These are phyloP conservation scores for Aspergillus affinis DNA, from an alignment of 495 filamentous ascomycete species.

Conservation along the genomic window DNA sequence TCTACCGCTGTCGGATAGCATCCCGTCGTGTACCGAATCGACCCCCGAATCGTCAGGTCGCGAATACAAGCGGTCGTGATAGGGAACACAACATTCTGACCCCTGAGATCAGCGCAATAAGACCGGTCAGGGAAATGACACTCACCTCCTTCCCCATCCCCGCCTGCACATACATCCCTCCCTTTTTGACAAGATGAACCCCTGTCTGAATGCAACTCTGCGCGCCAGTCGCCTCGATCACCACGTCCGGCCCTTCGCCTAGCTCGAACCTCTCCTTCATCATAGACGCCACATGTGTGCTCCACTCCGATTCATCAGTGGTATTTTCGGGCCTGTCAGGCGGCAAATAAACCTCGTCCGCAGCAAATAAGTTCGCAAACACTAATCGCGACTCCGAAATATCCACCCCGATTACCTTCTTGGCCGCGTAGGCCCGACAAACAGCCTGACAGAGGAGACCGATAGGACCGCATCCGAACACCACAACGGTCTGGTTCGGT, in stretches of 20 bases:
- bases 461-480: slow-evolving; percentile 86
- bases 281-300: slow-evolving; percentile 57
- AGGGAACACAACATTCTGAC: slow-evolving; percentile 68
- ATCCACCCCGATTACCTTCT: slow-evolving; percentile 74
- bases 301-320: slow-evolving; percentile 46
- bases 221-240: slow-evolving; percentile 86
- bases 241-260: slow-evolving; percentile 65
- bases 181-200: slow-evolving; percentile 65
- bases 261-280: slow-evolving; percentile 49
- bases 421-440: slow-evolving; percentile 69
- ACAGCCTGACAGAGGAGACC: slow-evolving; percentile 80
- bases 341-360: slow-evolving; percentile 64
- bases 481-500: slow-evolving; percentile 71
- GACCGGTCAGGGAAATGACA: not conserved
- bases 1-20: slow-evolving; percentile 77
- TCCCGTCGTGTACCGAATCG: slow-evolving; percentile 76
- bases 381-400: slow-evolving; percentile 67
- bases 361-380: slow-evolving; percentile 66
- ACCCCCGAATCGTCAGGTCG: slow-evolving; percentile 77
- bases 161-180: slow-evolving; percentile 82
- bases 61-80: slow-evolving; percentile 82
- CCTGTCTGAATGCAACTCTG: slow-evolving; percentile 72
- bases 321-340: slow-evolving; percentile 25
- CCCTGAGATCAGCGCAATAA: not conserved
- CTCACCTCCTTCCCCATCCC: slow-evolving; percentile 77